Evolutionary conservation across 2,329 filamentous ascomycete species (phyloP).

Genomic region (Claviceps paspali): DNA sequence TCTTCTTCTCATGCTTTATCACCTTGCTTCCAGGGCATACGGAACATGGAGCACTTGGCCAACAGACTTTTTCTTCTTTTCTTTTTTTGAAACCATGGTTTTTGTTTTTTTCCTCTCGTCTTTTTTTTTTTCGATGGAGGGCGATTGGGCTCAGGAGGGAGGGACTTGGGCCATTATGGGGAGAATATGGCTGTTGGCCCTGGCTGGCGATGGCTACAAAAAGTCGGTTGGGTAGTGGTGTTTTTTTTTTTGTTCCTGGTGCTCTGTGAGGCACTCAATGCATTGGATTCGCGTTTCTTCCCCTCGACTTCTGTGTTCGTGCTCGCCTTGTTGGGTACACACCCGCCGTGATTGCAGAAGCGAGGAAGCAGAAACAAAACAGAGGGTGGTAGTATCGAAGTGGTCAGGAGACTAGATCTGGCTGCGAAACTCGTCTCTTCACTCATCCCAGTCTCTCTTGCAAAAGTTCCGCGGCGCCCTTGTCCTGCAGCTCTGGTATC

Average conservation of each 20-base stretch:
- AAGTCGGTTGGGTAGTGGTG: neutral
- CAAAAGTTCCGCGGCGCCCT: constrained; percentile 55
- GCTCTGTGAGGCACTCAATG: neutral
- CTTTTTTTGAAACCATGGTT: neutral
- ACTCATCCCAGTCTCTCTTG: constrained; percentile 45
- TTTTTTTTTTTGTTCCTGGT: too few relatives aligned
- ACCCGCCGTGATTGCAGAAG: too few relatives aligned
- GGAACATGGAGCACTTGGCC: too few relatives aligned
- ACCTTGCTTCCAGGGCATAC: too few relatives aligned
- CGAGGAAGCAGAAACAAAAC: neutral
- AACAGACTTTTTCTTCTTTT: neutral
- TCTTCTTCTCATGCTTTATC: too few relatives aligned
- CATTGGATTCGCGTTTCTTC: neutral
- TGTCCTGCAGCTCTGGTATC: constrained; percentile 69
- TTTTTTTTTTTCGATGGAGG: too few relatives aligned
- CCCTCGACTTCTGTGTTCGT: neutral
- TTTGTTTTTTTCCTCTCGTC: neutral
- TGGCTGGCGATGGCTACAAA: constrained; percentile 1
- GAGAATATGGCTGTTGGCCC: neutral
- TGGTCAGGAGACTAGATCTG: neutral
- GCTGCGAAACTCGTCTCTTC: neutral
- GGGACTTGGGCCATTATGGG: neutral
- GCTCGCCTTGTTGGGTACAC: too few relatives aligned
- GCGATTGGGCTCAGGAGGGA: too few relatives aligned
- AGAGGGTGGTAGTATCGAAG: neutral